Evolutionary conservation across 805 yeast species (phyloP).

Genomic region (Priceomyces castillae): DNA sequence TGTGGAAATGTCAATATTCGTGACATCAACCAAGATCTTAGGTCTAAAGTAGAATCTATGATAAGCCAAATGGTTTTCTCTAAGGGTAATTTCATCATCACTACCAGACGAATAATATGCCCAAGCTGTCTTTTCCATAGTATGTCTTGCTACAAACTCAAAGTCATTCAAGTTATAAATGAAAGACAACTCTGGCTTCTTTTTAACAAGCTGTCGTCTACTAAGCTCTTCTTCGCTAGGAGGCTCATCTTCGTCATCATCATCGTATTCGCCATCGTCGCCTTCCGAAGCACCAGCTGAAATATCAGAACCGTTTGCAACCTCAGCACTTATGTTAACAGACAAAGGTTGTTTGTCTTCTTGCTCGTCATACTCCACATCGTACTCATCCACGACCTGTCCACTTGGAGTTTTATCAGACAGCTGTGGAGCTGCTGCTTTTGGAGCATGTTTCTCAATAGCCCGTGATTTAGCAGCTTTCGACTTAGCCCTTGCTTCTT

Average conservation of each 20-base stretch:
- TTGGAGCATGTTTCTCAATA: background rate
- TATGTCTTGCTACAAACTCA: constrained; percentile 79
- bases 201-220: constrained; percentile 24
- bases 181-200: constrained; percentile 67
- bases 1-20: constrained; percentile 65
- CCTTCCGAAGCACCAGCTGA: constrained; percentile 10
- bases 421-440: background rate
- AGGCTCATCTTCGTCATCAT: constrained; percentile 41
- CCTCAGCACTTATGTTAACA: background rate
- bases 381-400: constrained; percentile 32
- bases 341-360: constrained; percentile 29
- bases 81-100: constrained; percentile 85
- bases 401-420: constrained; percentile 1
- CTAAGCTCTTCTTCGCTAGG: constrained; percentile 24
- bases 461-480: background rate
- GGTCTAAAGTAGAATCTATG: constrained; percentile 90
- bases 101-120: constrained; percentile 90
- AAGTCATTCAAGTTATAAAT: constrained; percentile 81
- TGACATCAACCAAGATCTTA: constrained; percentile 74
- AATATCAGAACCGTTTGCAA: background rate
- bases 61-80: constrained; percentile 89
- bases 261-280: constrained; percentile 29
- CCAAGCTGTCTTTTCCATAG: constrained; percentile 78
- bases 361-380: constrained; percentile 44
- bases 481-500: constrained; percentile 4